Conservation (phyloP, 2,329 filamentous ascomycete genomes). For the Chalaropsis ovoidea region DNA sequence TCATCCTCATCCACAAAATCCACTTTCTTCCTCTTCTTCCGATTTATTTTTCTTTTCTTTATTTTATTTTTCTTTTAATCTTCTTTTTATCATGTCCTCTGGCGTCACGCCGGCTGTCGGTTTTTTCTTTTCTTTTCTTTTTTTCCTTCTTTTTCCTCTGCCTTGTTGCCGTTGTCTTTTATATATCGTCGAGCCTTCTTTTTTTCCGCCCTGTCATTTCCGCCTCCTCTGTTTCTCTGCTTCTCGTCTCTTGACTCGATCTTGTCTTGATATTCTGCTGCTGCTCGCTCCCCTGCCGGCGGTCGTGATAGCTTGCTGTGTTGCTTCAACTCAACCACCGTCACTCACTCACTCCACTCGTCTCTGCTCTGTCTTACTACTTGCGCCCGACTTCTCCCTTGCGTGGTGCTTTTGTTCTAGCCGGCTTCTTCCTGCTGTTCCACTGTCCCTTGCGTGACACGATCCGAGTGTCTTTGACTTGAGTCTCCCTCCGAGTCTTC, state of each 20-base stretch:
- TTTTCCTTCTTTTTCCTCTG: background rate
- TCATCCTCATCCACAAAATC: background rate
- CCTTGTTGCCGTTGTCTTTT: background rate
- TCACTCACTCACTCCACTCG: background rate
- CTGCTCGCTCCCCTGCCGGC: background rate
- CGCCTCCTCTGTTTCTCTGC: background rate
- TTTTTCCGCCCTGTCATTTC: slow-evolving; percentile 3
- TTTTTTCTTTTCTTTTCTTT: background rate
- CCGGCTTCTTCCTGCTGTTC: background rate
- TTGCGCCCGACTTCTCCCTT: background rate
- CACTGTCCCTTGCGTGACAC: background rate
- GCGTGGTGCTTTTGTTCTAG: background rate
- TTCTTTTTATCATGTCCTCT: background rate
- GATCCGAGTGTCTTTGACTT: no score
- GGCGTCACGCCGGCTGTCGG: background rate
- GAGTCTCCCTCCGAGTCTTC: no score
- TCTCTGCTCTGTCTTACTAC: background rate
- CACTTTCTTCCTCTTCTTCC: slow-evolving; percentile 7
- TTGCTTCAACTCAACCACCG: background rate
- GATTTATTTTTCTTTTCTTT: slow-evolving; percentile 1
- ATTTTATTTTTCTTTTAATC: background rate
- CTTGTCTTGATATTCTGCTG: background rate
- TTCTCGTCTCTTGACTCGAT: background rate
- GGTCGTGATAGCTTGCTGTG: background rate
- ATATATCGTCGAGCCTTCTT: slow-evolving; percentile 1